Percentiles rank a stretch among this genome's conserved stretches.
Conservation (phyloP, 495 filamentous ascomycete species). For the Xanthoparmelia taractica region DNA sequence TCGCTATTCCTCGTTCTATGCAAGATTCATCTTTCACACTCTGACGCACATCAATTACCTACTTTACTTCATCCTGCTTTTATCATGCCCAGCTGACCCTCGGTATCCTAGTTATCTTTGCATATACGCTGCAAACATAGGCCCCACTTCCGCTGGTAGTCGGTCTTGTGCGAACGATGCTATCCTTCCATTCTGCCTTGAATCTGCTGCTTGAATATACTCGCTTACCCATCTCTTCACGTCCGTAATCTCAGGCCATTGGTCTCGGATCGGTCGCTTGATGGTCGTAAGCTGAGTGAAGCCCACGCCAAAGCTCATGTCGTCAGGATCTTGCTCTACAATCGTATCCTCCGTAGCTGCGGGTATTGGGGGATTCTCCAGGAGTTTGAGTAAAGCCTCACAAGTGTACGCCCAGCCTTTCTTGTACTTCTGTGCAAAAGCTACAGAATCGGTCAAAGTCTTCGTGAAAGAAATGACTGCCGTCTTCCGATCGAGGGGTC, state of each 20-base stretch:
- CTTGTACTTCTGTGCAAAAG: slow-evolving; percentile 65
- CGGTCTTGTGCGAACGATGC: slow-evolving; percentile 51
- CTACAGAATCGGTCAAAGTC: slow-evolving; percentile 71
- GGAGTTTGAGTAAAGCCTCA: slow-evolving; percentile 75
- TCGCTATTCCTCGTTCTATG: slow-evolving; percentile 2
- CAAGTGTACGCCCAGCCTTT: slow-evolving; percentile 87
- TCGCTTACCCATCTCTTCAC: slow-evolving; percentile 70
- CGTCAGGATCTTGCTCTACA: slow-evolving; percentile 81
- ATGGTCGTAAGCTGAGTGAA: slow-evolving; percentile 90
- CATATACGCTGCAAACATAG: slow-evolving; percentile 52
- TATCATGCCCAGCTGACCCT: neutral
- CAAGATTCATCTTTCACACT: slow-evolving; percentile 3
- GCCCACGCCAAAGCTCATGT: slow-evolving; percentile 85
- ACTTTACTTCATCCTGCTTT: neutral
- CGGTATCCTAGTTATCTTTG: slow-evolving; percentile 3
- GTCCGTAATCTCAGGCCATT: slow-evolving; percentile 74
- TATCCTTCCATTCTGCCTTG: slow-evolving; percentile 47
- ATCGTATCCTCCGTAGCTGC: slow-evolving; percentile 65
- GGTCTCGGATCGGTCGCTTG: slow-evolving; percentile 57
- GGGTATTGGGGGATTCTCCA: slow-evolving; percentile 77
- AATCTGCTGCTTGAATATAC: slow-evolving; percentile 58
- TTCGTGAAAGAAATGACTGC: slow-evolving; percentile 89
- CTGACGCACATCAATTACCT: neutral
- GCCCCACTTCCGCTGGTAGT: slow-evolving; percentile 47
- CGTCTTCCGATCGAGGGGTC: slow-evolving; percentile 83